Evolutionary conservation across 2,329 filamentous ascomycete genomes (phyloP).

Genomic region (Microcyclospora pomicola): DNA sequence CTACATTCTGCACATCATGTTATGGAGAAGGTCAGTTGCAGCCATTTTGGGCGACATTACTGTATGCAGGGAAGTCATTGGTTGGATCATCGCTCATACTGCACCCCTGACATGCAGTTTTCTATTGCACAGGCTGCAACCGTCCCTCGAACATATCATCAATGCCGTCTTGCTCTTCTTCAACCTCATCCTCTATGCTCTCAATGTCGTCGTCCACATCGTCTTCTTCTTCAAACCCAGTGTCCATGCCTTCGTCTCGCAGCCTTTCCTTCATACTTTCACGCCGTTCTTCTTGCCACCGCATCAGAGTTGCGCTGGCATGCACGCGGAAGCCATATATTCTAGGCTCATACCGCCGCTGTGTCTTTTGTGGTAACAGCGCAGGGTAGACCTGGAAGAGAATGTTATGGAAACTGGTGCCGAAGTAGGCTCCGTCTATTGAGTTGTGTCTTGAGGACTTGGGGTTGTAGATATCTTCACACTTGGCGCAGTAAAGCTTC

Average conservation of each 20-base stretch:
- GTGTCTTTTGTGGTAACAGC: conserved; percentile 72
- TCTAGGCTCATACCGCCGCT: conserved; percentile 73
- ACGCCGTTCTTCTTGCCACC: conserved; percentile 77
- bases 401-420: conserved; percentile 96
- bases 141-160: conserved; percentile 29
- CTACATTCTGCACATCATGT: too few relatives aligned
- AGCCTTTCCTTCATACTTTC: conserved; percentile 73
- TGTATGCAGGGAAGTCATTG: too few relatives aligned
- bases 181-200: conserved; percentile 44
- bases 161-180: conserved; percentile 43
- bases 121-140: conserved; percentile 7
- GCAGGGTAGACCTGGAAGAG: conserved; percentile 96
- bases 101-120: not conserved
- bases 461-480: conserved; percentile 97
- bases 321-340: conserved; percentile 96
- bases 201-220: conserved; percentile 46
- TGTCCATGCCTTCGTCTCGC: conserved; percentile 54
- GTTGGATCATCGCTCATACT: too few relatives aligned
- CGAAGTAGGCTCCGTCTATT: conserved; percentile 97
- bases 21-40: too few relatives aligned
- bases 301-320: conserved; percentile 68
- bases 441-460: conserved; percentile 91
- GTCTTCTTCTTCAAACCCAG: conserved; percentile 61
- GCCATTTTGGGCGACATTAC: too few relatives aligned
- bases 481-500: conserved; percentile 92